A percentile compares a stretch with the other conserved stretches of the same genome.
phyloP scores from a whole-genome alignment of 768 basidiomycete species.

The Gymnopilus dilepis region DNA sequence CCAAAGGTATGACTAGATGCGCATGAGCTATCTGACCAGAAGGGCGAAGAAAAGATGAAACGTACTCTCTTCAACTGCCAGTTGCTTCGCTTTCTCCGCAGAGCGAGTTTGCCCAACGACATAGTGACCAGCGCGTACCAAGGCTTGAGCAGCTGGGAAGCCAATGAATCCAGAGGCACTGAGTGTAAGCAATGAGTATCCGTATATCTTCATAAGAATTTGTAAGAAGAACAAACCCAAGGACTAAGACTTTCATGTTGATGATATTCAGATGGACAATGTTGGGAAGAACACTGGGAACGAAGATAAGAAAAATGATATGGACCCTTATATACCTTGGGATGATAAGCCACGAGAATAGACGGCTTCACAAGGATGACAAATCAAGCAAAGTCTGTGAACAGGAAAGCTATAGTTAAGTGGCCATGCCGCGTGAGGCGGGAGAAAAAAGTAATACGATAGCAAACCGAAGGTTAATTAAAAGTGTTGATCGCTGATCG shows the following conservation, averaged over 20 bases:
- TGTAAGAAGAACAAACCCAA: not conserved
- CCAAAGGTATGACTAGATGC: not conserved
- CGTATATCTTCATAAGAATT: not conserved
- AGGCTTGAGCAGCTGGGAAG: slow-evolving; percentile 4
- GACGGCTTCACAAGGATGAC: too few relatives aligned
- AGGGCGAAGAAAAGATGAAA: not conserved
- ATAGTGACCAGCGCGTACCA: slow-evolving; percentile 5
- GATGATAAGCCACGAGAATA: too few relatives aligned
- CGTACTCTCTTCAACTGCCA: slow-evolving; percentile 3
- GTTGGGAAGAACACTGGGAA: too few relatives aligned
- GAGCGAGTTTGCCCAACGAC: slow-evolving; percentile 2
- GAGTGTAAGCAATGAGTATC: not conserved
- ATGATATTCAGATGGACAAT: too few relatives aligned
- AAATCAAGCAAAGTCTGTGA: too few relatives aligned
- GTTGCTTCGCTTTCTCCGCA: slow-evolving; percentile 2
- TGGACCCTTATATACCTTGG: too few relatives aligned
- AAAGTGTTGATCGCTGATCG: too few relatives aligned
- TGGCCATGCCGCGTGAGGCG: too few relatives aligned
- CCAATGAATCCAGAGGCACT: not conserved
- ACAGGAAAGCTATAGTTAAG: too few relatives aligned
- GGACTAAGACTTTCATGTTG: not conserved
- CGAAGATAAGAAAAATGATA: too few relatives aligned
- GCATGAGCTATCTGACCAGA: not conserved
- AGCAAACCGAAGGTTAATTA: too few relatives aligned
- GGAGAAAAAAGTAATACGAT: too few relatives aligned